Base-by-base conservation (phyloP, 1,284 basidiomycete genomes). In the Boletus sp. region DNA sequence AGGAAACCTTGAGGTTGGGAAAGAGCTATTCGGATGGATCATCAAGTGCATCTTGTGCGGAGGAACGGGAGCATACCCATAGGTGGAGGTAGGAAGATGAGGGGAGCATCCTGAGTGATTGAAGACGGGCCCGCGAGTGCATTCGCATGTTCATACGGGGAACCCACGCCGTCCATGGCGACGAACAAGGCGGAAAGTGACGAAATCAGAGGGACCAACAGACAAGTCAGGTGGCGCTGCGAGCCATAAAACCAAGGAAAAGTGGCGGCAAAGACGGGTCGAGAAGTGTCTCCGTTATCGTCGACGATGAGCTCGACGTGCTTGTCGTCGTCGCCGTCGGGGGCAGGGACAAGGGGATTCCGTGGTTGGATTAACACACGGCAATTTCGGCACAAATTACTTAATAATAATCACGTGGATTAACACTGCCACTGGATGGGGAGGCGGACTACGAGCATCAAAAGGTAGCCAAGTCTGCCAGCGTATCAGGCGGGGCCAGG, bases 1-100 rank as follows among this genome's bases (percentile, higher is more conserved):
- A 88, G 74, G 62, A 77, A 72, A 17, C 72, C 68, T 41, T 68
- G 72, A 14, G 75, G 73, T 41, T 65, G 73, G 25, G 74, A 69
- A 46, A 50, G 49, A 35, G 41, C 59, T 60, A 41, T 56, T 60
- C 56, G 60, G 60, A 20, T 51, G 34, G 52, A 44, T 41, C 25
- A 57, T 59, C 46, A 54, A 55, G 44, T 38, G 33, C 48, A 33
- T 12, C 32, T 36, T 37, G 32, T 16, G 23, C 27, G 14, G 29
- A 48, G 32, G 39, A 30, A 42, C 16, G 6, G 8, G 2, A 34
- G 51, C 66, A 42, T 56, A 69, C 63, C 46, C 26, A 43, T 46
- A 17, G 57, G 38, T 22, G 62, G 53, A 26, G 66, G 65, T 12
- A 68, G 29, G 51, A 66, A 67, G 27, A 68, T 38, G 12, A 37